Conservation (phyloP, 306 rosid genomes). For the Psophocarpus tetragonolobus region DNA sequence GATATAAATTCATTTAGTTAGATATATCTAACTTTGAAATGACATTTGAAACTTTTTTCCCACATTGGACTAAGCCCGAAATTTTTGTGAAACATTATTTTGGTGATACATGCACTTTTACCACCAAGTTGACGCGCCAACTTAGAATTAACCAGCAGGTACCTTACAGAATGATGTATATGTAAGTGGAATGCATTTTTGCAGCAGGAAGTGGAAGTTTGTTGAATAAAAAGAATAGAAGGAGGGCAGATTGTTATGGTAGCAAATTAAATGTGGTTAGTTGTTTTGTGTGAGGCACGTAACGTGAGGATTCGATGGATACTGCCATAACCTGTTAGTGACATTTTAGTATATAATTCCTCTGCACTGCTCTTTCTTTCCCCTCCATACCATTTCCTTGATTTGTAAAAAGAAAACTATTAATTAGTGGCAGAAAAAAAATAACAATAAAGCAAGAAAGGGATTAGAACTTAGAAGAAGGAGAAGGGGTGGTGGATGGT, state of each 20-base stretch:
- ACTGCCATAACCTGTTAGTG: constrained; percentile 37
- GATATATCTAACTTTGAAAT: background rate
- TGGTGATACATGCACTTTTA: background rate
- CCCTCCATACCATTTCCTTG: constrained; percentile 22
- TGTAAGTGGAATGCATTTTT: constrained; percentile 23
- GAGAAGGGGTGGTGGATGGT: constrained; percentile 22
- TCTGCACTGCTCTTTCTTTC: background rate
- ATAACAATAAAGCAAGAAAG: background rate
- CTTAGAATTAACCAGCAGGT: background rate
- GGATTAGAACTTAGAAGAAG: background rate
- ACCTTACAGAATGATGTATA: background rate
- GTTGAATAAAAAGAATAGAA: constrained; percentile 13
- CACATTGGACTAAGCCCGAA: background rate
- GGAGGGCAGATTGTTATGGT: constrained; percentile 56
- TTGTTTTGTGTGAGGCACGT: constrained; percentile 68
- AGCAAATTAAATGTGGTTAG: constrained; percentile 41
- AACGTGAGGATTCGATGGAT: constrained; percentile 43
- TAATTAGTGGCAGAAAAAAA: background rate
- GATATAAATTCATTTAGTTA: background rate
- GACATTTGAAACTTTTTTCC: background rate
- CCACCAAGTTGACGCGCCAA: background rate
- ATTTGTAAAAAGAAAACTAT: constrained; percentile 18
- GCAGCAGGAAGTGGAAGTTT: background rate
- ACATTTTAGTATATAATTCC: background rate
- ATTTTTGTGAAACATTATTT: background rate